phyloP scores from a whole-genome alignment of 352 stramenopile genomes.

The Phytophthora tentaculata region DNA sequence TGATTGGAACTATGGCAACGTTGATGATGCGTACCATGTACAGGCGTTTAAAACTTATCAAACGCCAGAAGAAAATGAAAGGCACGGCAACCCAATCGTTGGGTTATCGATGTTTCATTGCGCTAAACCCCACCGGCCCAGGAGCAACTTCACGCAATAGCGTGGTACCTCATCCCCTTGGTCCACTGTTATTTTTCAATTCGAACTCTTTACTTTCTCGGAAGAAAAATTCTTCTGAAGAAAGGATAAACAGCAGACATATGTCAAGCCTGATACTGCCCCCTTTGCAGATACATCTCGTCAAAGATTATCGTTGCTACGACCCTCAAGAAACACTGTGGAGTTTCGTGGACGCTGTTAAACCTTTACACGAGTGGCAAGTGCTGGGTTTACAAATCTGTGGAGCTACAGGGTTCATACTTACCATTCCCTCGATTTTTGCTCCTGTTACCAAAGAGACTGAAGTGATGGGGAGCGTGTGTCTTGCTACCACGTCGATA shows the following conservation, averaged over 20 bases:
- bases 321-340: slow-evolving; percentile 26
- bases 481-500: slow-evolving; percentile 6
- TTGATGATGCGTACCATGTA: slow-evolving; percentile 38
- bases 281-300: slow-evolving; percentile 32
- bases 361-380: slow-evolving; percentile 25
- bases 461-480: slow-evolving; percentile 10
- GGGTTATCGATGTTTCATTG: slow-evolving; percentile 33
- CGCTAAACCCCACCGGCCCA: slow-evolving; percentile 19
- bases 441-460: not conserved
- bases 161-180: slow-evolving; percentile 25
- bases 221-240: slow-evolving; percentile 2
- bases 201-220: slow-evolving; percentile 12
- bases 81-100: slow-evolving; percentile 25
- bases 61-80: slow-evolving; percentile 29
- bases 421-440: slow-evolving; percentile 34
- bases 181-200: slow-evolving; percentile 24
- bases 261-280: slow-evolving; percentile 11
- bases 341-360: slow-evolving; percentile 4
- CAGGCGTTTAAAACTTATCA: slow-evolving; percentile 19
- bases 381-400: slow-evolving; percentile 11
- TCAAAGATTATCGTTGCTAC: slow-evolving; percentile 21
- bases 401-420: slow-evolving; percentile 22
- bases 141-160: slow-evolving; percentile 15
- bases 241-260: slow-evolving; percentile 7
- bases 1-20: slow-evolving; percentile 31